These are phyloP conservation scores for Clathrospora elynae DNA, from an alignment of 2,329 filamentous ascomycete species.

Conservation along the genomic window DNA sequence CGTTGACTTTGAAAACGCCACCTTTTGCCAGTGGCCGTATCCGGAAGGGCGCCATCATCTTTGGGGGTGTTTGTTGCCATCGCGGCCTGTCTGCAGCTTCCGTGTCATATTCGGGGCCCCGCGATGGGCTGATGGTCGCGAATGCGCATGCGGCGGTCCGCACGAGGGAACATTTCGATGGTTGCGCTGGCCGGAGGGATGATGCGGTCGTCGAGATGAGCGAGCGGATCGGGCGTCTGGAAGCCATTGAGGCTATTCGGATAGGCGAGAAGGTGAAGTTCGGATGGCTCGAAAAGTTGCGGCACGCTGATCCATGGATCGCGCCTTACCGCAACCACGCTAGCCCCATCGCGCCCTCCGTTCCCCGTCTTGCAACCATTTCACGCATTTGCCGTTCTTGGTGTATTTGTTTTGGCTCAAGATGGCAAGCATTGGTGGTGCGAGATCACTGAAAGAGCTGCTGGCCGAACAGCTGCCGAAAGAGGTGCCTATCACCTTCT, in stretches of 20 bases:
- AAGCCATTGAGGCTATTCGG: conserved; percentile 52
- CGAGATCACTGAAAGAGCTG: conserved; percentile 47
- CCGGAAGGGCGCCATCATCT: conserved; percentile 57
- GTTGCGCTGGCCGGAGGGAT: conserved; percentile 33
- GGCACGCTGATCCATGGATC: conserved; percentile 21
- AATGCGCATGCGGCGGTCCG: conserved; percentile 47
- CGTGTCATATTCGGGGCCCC: conserved; percentile 38
- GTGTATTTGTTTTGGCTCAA: conserved; percentile 13
- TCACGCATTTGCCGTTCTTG: conserved; percentile 15
- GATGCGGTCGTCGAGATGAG: conserved; percentile 35
- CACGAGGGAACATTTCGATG: conserved; percentile 31
- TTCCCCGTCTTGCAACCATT: conserved; percentile 20
- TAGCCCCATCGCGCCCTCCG: conserved; percentile 23
- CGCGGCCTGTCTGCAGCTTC: conserved; percentile 49
- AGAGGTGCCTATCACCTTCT: conserved; percentile 67
- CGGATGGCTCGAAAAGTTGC: conserved; percentile 39
- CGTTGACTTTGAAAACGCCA: conserved; percentile 71
- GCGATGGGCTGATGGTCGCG: conserved; percentile 33
- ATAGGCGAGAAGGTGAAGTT: conserved; percentile 27
- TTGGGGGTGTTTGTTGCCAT: conserved; percentile 57
- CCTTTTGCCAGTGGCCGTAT: conserved; percentile 63
- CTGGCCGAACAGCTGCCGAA: conserved; percentile 60
- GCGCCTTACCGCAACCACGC: conserved; percentile 22
- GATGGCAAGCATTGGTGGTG: conserved; percentile 34
- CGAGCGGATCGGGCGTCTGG: conserved; percentile 50